Conservation (phyloP, 2,329 filamentous ascomycete species). For the Colletotrichum tanaceti region DNA sequence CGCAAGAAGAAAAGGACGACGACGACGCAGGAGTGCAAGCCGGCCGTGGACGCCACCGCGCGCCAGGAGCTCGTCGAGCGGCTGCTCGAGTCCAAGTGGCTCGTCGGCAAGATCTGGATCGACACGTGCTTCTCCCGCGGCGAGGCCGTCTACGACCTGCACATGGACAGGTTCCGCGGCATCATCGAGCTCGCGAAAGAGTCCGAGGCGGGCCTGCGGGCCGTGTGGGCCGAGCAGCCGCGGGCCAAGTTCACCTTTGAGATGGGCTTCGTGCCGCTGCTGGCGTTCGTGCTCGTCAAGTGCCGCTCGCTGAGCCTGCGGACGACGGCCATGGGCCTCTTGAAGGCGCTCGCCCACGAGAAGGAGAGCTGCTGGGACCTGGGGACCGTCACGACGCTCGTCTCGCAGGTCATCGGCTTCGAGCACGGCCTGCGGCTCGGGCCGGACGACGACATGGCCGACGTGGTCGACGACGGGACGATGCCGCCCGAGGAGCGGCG, state of each 20-base stretch:
- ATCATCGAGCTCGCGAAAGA: slow-evolving; percentile 47
- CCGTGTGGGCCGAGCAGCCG: not conserved
- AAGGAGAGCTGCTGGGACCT: slow-evolving; percentile 55
- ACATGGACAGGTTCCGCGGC: slow-evolving; percentile 46
- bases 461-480: slow-evolving; percentile 41
- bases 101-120: slow-evolving; percentile 50
- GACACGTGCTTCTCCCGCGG: slow-evolving; percentile 45
- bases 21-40: too few species aligned
- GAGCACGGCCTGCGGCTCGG: slow-evolving; percentile 52
- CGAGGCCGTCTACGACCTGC: slow-evolving; percentile 52
- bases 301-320: slow-evolving; percentile 54
- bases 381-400: slow-evolving; percentile 47
- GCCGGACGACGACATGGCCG: slow-evolving; percentile 39
- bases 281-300: slow-evolving; percentile 53
- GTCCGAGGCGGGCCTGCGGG: slow-evolving; percentile 32
- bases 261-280: slow-evolving; percentile 53
- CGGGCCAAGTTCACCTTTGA: slow-evolving; percentile 54
- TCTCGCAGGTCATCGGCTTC: slow-evolving; percentile 51
- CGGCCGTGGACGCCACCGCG: too few species aligned
- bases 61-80: slow-evolving; percentile 35
- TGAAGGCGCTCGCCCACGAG: slow-evolving; percentile 47
- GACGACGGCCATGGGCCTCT: slow-evolving; percentile 48
- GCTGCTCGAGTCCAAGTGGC: slow-evolving; percentile 48
- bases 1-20: too few species aligned
- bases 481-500: slow-evolving; percentile 46